A percentile compares a stretch with the other conserved stretches of the same genome.
Evolutionary conservation across 208 protist species (phyloP).

Genomic region (Acanthamoeba healyi): DNA sequence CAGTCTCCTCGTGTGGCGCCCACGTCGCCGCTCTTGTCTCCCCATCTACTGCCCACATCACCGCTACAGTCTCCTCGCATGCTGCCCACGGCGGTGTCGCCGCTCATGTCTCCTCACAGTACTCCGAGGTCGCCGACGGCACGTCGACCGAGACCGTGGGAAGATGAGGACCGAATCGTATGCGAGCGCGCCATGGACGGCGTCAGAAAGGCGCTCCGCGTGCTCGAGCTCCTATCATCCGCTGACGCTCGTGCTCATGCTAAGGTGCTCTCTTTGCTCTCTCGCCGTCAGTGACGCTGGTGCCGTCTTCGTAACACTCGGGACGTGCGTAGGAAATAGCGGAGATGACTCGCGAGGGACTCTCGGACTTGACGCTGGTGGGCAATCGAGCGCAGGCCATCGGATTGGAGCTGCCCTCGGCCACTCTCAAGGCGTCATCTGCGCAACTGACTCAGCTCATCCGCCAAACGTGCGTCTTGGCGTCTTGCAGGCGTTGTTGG

Average conservation of each 20-base stretch:
- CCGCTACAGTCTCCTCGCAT: too few relatives aligned
- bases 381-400: constrained; percentile 6
- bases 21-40: too few relatives aligned
- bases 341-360: constrained; percentile 1
- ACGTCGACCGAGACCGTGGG: background rate
- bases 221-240: background rate
- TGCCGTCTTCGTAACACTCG: too few relatives aligned
- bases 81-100: background rate
- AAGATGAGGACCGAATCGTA: background rate
- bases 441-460: background rate
- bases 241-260: background rate
- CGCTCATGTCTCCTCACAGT: too few relatives aligned
- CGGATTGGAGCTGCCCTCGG: background rate
- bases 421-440: constrained; percentile 11
- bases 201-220: background rate
- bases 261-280: background rate
- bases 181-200: constrained; percentile 4
- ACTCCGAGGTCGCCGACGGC: background rate
- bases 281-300: too few relatives aligned
- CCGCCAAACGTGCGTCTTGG: background rate
- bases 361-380: background rate
- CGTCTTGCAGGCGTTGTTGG: background rate
- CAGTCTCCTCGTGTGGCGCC: background rate
- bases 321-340: background rate
- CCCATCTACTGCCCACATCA: too few relatives aligned